phyloP scores from a whole-genome alignment of 23 red algal genomes.

The Agarophyton chilense region DNA sequence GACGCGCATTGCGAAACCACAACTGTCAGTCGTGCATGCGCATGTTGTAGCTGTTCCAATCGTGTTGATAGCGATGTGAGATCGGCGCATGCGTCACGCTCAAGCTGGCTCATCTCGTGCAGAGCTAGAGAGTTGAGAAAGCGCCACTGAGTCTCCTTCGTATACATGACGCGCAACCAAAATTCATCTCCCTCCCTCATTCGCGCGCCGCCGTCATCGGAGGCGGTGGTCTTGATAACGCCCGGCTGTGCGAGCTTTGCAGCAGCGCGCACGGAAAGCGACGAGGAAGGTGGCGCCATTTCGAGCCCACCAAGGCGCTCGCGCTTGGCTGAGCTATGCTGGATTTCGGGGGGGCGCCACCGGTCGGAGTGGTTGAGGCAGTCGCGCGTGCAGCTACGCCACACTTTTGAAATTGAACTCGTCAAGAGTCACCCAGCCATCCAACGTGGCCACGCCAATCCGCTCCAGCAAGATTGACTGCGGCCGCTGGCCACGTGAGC shows the following conservation, averaged over 20 bases:
- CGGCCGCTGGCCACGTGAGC: no score
- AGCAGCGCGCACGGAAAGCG: neutral
- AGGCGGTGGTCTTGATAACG: neutral
- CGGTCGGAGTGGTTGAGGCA: no score
- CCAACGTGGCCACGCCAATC: no score
- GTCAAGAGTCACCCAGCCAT: no score
- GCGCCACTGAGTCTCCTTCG: slow-evolving; percentile 43
- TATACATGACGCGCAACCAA: slow-evolving; percentile 50
- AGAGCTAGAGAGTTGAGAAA: slow-evolving; percentile 49
- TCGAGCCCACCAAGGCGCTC: no score
- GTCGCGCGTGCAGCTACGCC: no score
- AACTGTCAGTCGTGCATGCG: neutral
- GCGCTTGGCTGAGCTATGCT: no score
- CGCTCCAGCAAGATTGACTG: no score
- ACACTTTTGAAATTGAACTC: no score
- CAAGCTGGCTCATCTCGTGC: slow-evolving; percentile 22
- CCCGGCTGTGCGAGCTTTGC: neutral
- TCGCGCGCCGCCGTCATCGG: neutral
- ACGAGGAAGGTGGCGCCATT: neutral
- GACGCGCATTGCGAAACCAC: neutral
- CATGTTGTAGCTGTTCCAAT: slow-evolving; percentile 5
- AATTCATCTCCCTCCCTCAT: neutral
- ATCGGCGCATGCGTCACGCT: slow-evolving; percentile 14
- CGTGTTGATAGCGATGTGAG: neutral
- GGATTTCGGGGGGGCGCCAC: no score